A percentile compares a stretch with the other conserved stretches of the same genome.
phyloP scores from a whole-genome alignment of 306 rosid species.

The Fragaria iinumae region DNA sequence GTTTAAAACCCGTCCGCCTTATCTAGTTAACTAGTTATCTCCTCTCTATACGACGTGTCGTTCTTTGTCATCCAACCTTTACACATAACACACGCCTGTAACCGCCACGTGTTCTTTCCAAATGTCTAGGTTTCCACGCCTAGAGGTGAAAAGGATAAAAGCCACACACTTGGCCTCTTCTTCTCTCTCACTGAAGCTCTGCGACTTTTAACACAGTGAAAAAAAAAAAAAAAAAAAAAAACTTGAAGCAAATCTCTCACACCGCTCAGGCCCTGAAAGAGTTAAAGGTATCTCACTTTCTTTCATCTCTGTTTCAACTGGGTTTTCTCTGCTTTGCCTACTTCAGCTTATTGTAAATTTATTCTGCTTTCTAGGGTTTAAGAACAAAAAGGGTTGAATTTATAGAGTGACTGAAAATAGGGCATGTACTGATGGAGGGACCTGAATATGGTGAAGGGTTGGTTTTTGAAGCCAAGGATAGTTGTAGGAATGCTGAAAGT shows the following conservation, averaged over 20 bases:
- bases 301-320: background rate
- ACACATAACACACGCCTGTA: background rate
- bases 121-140: background rate
- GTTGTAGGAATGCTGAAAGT: constrained; percentile 17
- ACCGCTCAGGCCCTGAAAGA: background rate
- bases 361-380: constrained; percentile 19
- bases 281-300: background rate
- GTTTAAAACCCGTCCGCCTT: background rate
- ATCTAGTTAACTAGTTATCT: background rate
- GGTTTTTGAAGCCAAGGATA: constrained; percentile 21
- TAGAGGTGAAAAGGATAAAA: background rate
- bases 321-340: background rate
- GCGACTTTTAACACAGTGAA: background rate
- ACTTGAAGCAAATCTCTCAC: background rate
- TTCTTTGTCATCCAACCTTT: background rate
- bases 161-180: background rate
- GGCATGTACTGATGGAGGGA: background rate
- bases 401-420: background rate
- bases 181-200: background rate
- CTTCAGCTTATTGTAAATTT: background rate
- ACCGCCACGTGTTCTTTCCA: background rate
- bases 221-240: background rate
- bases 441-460: constrained; percentile 16
- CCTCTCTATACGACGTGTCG: background rate
- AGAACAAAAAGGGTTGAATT: constrained; percentile 13